Base-by-base conservation (phyloP, 164 flowering plant genomes). In the Vitis labrusca region DNA sequence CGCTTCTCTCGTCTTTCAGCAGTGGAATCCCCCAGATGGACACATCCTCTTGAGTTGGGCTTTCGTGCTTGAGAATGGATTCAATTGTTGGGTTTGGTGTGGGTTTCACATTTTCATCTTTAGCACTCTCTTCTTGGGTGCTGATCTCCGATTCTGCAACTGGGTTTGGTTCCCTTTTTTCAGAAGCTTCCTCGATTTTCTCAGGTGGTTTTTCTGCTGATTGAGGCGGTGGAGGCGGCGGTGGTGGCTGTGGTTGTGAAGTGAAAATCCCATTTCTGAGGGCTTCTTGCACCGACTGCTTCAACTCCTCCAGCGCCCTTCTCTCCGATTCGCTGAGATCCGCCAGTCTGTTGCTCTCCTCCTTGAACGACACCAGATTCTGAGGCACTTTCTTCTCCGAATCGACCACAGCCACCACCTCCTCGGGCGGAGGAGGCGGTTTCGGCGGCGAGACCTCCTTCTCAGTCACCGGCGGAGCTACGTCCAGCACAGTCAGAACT, bases 11-110 rank as follows among this genome's bases (percentile, higher is more conserved):
- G 75, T 86, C 87, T 44, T 72, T 69, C 56, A 86, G 66, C 2
- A 86, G 70, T 1, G 89, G 86, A 14, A 86, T 55, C 1, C 89
- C 89, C 86, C 88, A 86, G 16, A 84, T 84, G 8, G 75, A 71
- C 8, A 74, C 75, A 11, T 79, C 81, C 48, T 66, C 58, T 19
- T 49, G 32, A 16, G 23, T 19, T 53, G 68, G 65, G 50, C 23
- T 37, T 57, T 61, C 69, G 50, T 23, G 44, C 19, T 57, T 16
- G 60, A 29, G 30, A n/a, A 27, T 17, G 30, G 19, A 8, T 62
- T 53, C 68, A 37, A 15, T 47, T 64, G 7, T 59, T 19, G 71
- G 50, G 49, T 64, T 53, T 13, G 59, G 19, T 16, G 71, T 23
- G 71, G 65, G 2, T 68, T 68, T 17, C 50, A 30, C 52, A 37